Conservation (phyloP, 768 basidiomycete species). For the Tremella fuciformis region DNA sequence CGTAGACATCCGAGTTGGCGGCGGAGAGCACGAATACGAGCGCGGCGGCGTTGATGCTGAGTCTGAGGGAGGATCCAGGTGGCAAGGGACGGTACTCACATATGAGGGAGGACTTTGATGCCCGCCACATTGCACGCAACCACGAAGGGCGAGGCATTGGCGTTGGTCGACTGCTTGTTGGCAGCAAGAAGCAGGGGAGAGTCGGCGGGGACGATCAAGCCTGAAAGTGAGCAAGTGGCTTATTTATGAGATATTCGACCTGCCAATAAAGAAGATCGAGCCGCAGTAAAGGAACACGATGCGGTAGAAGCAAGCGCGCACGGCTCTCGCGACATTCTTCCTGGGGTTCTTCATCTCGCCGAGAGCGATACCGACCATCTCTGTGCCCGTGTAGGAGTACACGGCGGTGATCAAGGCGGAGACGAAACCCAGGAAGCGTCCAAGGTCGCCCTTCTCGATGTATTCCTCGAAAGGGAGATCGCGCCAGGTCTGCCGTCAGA, state of each 20-base stretch:
- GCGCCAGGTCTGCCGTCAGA: conserved; percentile 15
- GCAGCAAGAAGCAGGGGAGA: conserved; percentile 49
- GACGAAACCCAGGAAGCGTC: conserved; percentile 33
- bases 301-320: conserved; percentile 51
- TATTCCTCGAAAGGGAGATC: conserved; percentile 22
- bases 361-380: conserved; percentile 32
- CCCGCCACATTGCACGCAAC: conserved; percentile 68
- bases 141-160: conserved; percentile 79
- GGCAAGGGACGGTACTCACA: conserved; percentile 56
- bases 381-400: conserved; percentile 37
- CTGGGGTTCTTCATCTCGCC: conserved; percentile 24
- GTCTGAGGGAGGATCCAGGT: too few relatives aligned
- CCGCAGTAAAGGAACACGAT: conserved; percentile 55
- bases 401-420: conserved; percentile 25
- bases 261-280: conserved; percentile 41
- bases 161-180: conserved; percentile 45
- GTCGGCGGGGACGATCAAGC: conserved; percentile 70
- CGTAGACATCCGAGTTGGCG: conserved; percentile 30
- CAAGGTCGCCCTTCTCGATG: conserved; percentile 15
- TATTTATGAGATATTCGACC: too few relatives aligned
- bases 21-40: conserved; percentile 15
- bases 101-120: conserved; percentile 57
- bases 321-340: conserved; percentile 13
- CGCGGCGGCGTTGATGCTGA: conserved; percentile 23
- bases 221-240: conserved; percentile 47